These are phyloP conservation scores for Arachis hypogaea DNA, from an alignment of 306 rosid species.

Conservation along the genomic window DNA sequence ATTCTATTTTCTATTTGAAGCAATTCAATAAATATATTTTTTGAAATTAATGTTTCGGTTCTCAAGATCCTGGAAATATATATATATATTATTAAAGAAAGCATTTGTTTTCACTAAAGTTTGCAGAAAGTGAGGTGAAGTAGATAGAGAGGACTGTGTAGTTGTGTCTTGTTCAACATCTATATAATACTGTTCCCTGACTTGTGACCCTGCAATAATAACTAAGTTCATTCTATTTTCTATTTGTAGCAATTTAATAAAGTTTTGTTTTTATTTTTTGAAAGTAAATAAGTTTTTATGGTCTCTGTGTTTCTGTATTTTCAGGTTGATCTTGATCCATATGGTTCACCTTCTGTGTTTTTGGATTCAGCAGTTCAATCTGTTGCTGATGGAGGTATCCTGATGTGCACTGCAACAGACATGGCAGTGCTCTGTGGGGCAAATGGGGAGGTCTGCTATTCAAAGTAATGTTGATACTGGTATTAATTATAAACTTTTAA, in stretches of 20 bases:
- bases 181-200: background rate
- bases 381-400: slow-evolving; percentile 92
- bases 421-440: slow-evolving; percentile 98
- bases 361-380: slow-evolving; percentile 97
- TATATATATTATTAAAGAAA: slow-evolving; percentile 29
- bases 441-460: slow-evolving; percentile 98
- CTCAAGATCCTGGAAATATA: slow-evolving; percentile 31
- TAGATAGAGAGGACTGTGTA: slow-evolving; percentile 15
- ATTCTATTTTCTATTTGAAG: no score
- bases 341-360: slow-evolving; percentile 93
- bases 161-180: slow-evolving; percentile 36
- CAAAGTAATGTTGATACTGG: slow-evolving; percentile 69
- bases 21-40: background rate
- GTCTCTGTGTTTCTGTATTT: slow-evolving; percentile 31
- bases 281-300: slow-evolving; percentile 13
- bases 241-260: no score
- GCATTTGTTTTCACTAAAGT: slow-evolving; percentile 43
- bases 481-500: slow-evolving; percentile 17
- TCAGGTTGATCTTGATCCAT: slow-evolving; percentile 99
- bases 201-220: no score
- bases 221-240: no score
- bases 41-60: slow-evolving; percentile 36
- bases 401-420: slow-evolving; percentile 98
- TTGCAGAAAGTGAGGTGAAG: slow-evolving; percentile 31
- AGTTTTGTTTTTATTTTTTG: no score